Evolutionary conservation across 176 grass and related monocot genomes (phyloP), one percentile per base, ranked within the genome.

Genomic region (Cenchrus americanus): DNA sequence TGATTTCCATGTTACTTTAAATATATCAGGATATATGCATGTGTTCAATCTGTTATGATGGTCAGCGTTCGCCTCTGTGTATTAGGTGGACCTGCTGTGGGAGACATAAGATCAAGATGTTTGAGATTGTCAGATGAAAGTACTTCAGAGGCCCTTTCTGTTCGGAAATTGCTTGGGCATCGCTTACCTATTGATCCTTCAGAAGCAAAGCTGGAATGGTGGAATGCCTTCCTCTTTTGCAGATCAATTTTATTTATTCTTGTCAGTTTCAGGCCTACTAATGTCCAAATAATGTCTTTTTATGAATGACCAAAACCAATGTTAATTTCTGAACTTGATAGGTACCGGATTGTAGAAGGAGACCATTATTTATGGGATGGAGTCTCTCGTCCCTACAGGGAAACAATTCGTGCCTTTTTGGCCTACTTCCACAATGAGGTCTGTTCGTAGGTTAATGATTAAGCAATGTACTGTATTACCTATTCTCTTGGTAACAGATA

Each of bases 111-210:
- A 74, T 98, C 96, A 68, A 98, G 96, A 87, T 93, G 96, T 76
- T 95, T 98, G 86, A 93, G 96, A 82, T 79, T 98, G 79, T 98
- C 93, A 24, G 96, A 98, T 83, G 87, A 93, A 90, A 98, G 96
- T 87, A 98, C 96, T 17, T 88, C 77, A 32, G 96, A 98, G 86
- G 96, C 93, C 17, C 86, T 98, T 78, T 94, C 96, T 57, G 96
- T 95, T 76, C 89, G 89, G 46, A 91, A 37, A 58, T 90, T 98
- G 73, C 92, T 98, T 86, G 96, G 96, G 24, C 96, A 95, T 72
- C 96, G 96, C 17, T 98, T 98, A 74, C 73, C 96, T 82, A 63
- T 93, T 82, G 87, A 93, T 85, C 76, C 93, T 80, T 88, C 91
- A 24, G 80, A 95, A 85, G 96, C 96, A 76, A 95, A 95, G 88